Evolutionary conservation across 352 stramenopile genomes (phyloP), one percentile per base, ranked within the genome.

Genomic region (Phytophthora fragariae): DNA sequence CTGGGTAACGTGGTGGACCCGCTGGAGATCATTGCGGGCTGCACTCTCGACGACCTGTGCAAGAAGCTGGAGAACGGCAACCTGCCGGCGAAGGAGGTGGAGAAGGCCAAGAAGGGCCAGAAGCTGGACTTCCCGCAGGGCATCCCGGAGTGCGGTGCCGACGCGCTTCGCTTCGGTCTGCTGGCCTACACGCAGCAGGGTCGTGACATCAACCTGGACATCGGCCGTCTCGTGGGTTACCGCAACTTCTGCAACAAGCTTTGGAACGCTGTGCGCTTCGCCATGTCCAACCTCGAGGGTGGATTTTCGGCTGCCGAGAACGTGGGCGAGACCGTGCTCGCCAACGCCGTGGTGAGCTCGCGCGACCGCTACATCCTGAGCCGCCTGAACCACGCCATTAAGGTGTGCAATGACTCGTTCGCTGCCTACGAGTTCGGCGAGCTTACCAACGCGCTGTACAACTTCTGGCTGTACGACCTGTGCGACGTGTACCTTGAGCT

Each of bases 161-260:
- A 99, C 76, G 98, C 98, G 27, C 90, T 99, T 27, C 94, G 98
- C 46, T 99, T 99, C 69, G 98, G 98, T 63, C 86, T 99, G 15
- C 81, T 99, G 39, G 92, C 97, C 15, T 99, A 99, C 84, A 94
- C 88, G 44, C 87, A 94, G 63, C 90, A 97, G 73, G 90, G 91
- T 70, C 93, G 98, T 50, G 98, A 99, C 83, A 99, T 99, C 70
- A 99, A 99, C 81, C 80, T 99, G 62, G 98, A 99, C 83, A 99
- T 99, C 75, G 98, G 99, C 63, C 93, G 98, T 65, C 90, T 99
- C 19, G 97, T 99, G 50, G 97, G 96, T 31, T 99, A 99, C 83
- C 93, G 98, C 63, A 98, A 99, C 81, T 99, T 99, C 80, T 99
- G 98, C 75, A 99, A 99, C 91, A 99, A 99, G 83, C 88, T 99